phyloP scores from a whole-genome alignment of 2,329 filamentous ascomycete species.

The Massarina eburnea region DNA sequence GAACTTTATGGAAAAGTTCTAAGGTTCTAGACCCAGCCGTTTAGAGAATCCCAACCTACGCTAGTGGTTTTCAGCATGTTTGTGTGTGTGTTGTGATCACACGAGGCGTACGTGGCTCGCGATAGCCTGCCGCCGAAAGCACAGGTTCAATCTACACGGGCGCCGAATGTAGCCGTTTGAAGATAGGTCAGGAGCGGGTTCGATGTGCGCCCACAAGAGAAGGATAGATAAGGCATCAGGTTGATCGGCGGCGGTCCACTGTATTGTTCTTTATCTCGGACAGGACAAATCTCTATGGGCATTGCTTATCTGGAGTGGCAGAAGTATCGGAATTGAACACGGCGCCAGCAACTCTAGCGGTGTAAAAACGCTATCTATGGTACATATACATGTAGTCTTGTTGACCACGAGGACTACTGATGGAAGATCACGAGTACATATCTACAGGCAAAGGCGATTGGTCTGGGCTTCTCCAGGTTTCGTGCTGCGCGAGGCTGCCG shows the following conservation, averaged over 20 bases:
- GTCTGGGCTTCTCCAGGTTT: neutral
- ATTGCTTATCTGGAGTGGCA: too few species aligned
- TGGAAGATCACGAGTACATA: too few species aligned
- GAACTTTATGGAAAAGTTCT: slow-evolving; percentile 82
- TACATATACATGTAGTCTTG: too few species aligned
- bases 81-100: neutral
- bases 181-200: neutral
- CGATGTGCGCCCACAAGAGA: too few species aligned
- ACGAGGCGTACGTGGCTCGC: neutral
- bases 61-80: neutral
- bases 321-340: too few species aligned
- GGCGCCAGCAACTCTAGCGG: too few species aligned
- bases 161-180: neutral
- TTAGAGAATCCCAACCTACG: neutral
- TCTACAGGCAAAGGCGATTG: neutral
- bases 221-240: too few species aligned
- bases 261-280: too few species aligned
- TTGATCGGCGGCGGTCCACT: too few species aligned
- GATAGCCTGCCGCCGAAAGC: neutral
- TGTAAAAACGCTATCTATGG: too few species aligned
- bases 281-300: too few species aligned
- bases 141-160: neutral
- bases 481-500: neutral
- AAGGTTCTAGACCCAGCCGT: neutral
- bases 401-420: too few species aligned